phyloP scores from a whole-genome alignment of 805 yeast genomes.

The Starmerella tilneyi region DNA sequence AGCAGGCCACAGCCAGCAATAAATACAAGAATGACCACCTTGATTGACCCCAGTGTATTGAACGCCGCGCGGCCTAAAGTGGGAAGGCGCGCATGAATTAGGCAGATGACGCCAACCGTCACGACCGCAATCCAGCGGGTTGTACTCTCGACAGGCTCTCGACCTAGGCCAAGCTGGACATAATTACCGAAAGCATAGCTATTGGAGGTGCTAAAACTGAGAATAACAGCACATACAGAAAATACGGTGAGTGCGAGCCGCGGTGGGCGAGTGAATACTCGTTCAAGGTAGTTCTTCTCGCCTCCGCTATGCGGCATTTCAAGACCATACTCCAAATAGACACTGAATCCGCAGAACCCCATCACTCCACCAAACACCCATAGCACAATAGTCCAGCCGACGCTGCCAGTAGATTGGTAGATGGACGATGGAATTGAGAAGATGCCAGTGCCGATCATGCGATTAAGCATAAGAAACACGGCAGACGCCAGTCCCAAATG shows the following conservation, averaged over 20 bases:
- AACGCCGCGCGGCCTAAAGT: conserved; percentile 43
- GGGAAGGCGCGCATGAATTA: conserved; percentile 43
- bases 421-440: conserved; percentile 60
- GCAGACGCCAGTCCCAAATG: conserved; percentile 32
- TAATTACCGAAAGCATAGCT: conserved; percentile 57
- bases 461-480: conserved; percentile 44
- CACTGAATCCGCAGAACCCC: conserved; percentile 45
- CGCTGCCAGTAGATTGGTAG: conserved; percentile 46
- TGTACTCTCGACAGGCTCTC: conserved; percentile 31
- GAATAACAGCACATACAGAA: conserved; percentile 45
- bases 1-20: conserved; percentile 42
- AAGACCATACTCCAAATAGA: conserved; percentile 55
- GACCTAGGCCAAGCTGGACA: conserved; percentile 38
- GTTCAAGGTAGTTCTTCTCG: conserved; percentile 55
- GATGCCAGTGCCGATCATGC: conserved; percentile 68
- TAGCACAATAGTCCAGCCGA: conserved; percentile 45
- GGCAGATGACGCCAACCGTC: conserved; percentile 34
- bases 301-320: conserved; percentile 60
- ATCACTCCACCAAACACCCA: conserved; percentile 57
- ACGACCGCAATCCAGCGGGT: conserved; percentile 41
- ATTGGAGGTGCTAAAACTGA: conserved; percentile 55
- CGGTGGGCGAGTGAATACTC: conserved; percentile 46
- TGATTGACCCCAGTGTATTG: conserved; percentile 46
- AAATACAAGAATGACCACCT: conserved; percentile 41
- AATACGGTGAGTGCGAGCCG: conserved; percentile 42